These are phyloP conservation scores for Wickerhamiella parazyma DNA, from an alignment of 805 yeast genomes.

Conservation along the genomic window DNA sequence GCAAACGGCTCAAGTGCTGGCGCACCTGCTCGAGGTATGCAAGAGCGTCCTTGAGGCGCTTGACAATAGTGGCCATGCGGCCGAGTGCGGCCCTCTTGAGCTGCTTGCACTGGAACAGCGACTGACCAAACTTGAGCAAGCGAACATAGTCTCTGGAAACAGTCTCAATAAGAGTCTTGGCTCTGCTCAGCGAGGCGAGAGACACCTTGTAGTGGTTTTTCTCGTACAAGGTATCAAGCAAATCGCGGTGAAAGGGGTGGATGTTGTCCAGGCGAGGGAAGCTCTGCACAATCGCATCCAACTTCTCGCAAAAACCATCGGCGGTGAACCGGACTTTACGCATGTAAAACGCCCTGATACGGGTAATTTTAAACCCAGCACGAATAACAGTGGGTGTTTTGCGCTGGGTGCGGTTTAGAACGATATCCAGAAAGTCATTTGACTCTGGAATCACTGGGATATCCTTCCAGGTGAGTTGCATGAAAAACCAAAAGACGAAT, in stretches of 20 bases:
- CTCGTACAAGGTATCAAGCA: slow-evolving; percentile 95
- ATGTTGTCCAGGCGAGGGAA: slow-evolving; percentile 96
- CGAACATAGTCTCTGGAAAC: slow-evolving; percentile 92
- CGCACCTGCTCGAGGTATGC: slow-evolving; percentile 94
- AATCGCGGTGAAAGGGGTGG: slow-evolving; percentile 96
- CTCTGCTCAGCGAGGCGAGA: slow-evolving; percentile 84
- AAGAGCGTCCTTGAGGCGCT: slow-evolving; percentile 88
- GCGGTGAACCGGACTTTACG: slow-evolving; percentile 93
- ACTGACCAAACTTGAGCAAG: slow-evolving; percentile 91
- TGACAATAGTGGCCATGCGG: slow-evolving; percentile 97
- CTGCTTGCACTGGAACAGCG: slow-evolving; percentile 96
- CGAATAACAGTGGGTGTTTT: slow-evolving; percentile 98
- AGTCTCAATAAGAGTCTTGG: slow-evolving; percentile 88
- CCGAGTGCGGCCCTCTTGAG: slow-evolving; percentile 97
- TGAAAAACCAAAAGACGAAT: slow-evolving; percentile 21
- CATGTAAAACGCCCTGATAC: slow-evolving; percentile 96
- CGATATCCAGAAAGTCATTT: slow-evolving; percentile 89
- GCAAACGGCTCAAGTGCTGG: slow-evolving; percentile 97
- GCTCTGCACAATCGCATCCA: slow-evolving; percentile 68
- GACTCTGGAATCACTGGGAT: slow-evolving; percentile 89
- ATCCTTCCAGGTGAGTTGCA: slow-evolving; percentile 98
- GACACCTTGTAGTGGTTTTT: slow-evolving; percentile 97
- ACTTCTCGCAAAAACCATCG: slow-evolving; percentile 90
- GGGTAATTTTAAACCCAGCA: slow-evolving; percentile 88
- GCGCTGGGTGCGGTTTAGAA: slow-evolving; percentile 93